A percentile compares a stretch with the other conserved stretches of the same genome.
Evolutionary conservation across 208 protist genomes (phyloP).

Genomic region (Herpetomonas samuelpessoai): DNA sequence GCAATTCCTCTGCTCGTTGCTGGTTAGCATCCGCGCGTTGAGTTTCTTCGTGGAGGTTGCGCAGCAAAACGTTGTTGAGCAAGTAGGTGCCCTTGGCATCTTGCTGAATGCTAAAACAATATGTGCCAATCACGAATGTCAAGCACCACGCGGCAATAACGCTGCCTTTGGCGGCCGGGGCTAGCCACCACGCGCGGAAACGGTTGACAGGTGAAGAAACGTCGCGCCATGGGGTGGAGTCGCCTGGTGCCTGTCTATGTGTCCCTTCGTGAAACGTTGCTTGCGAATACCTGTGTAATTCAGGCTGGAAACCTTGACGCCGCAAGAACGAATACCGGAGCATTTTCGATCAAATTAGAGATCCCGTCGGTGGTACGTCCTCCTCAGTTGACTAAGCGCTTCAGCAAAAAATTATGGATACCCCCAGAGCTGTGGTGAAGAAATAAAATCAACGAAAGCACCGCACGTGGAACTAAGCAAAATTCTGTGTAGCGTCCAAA

Average conservation of each 20-base stretch:
- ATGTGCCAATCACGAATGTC: conserved; percentile 65
- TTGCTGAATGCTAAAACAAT: conserved; percentile 84
- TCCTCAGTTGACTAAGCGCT: no score
- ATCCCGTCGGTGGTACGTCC: no score
- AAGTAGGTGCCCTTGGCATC: conserved; percentile 87
- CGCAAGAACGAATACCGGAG: conserved; percentile 16
- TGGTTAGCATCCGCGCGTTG: conserved; percentile 75
- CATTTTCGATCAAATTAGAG: conserved; percentile 10
- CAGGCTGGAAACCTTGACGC: conserved; percentile 50
- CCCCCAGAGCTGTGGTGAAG: no score
- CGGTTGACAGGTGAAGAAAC: conserved; percentile 76
- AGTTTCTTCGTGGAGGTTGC: conserved; percentile 80
- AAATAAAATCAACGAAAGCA: no score
- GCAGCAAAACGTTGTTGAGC: conserved; percentile 82
- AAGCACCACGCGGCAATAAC: conserved; percentile 82
- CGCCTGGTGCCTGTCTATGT: conserved; percentile 78
- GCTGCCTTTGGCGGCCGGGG: conserved; percentile 77
- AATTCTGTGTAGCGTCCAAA: no score
- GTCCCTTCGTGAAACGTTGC: conserved; percentile 87
- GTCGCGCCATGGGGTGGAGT: conserved; percentile 85
- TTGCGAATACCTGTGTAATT: conserved; percentile 78
- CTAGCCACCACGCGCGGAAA: conserved; percentile 71
- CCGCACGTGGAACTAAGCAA: no score
- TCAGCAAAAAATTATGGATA: no score
- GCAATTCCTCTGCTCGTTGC: conserved; percentile 46